Evolutionary conservation across 1,139 yeast species (phyloP).

Genomic region (Lodderomyces elongisporus): DNA sequence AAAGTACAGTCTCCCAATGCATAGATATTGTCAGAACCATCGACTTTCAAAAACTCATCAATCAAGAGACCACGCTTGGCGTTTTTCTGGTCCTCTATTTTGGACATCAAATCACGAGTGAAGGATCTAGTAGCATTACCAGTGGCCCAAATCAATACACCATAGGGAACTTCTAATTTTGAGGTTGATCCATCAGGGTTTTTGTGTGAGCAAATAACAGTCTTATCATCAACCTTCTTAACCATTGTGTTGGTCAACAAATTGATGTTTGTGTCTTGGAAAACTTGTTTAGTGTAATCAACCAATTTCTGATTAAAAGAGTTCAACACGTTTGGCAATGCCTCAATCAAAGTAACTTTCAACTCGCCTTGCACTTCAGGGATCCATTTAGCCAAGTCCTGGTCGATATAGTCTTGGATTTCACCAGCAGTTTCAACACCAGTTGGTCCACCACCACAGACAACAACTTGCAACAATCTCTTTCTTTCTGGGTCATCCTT

Average conservation of each 20-base stretch:
- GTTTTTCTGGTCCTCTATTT: slow-evolving; percentile 76
- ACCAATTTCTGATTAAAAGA: slow-evolving; percentile 82
- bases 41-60: slow-evolving; percentile 74
- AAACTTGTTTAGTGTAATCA: slow-evolving; percentile 77
- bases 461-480: slow-evolving; percentile 75
- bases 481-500: slow-evolving; percentile 72
- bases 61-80: slow-evolving; percentile 88
- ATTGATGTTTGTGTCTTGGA: slow-evolving; percentile 73
- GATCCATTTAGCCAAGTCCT: slow-evolving; percentile 83
- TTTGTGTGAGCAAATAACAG: slow-evolving; percentile 68
- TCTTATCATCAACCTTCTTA: slow-evolving; percentile 68
- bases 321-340: slow-evolving; percentile 83
- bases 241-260: slow-evolving; percentile 83
- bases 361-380: slow-evolving; percentile 81
- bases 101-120: slow-evolving; percentile 59
- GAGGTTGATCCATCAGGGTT: slow-evolving; percentile 36
- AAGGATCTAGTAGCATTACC: slow-evolving; percentile 90
- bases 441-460: slow-evolving; percentile 96
- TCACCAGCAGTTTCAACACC: slow-evolving; percentile 98
- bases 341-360: slow-evolving; percentile 82
- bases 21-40: slow-evolving; percentile 79
- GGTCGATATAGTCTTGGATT: slow-evolving; percentile 87
- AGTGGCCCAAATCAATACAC: slow-evolving; percentile 94
- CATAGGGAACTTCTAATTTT: slow-evolving; percentile 68
- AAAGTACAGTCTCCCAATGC: slow-evolving; percentile 94